These are phyloP conservation scores for Sporothrix euskadiensis DNA, from an alignment of 2,329 filamentous ascomycete genomes.

Conservation along the genomic window DNA sequence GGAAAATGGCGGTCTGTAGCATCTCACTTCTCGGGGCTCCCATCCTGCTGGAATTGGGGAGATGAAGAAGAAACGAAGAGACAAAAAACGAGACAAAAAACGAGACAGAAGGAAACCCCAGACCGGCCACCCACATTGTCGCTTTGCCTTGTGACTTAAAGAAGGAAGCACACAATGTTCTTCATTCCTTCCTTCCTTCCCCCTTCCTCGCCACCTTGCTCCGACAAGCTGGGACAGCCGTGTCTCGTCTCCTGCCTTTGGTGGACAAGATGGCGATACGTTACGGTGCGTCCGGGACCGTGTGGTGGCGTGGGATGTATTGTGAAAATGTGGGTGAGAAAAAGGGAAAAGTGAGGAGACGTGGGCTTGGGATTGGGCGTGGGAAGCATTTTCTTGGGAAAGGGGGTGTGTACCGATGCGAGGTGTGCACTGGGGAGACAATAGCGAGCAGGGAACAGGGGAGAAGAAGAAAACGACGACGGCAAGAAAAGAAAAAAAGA, in stretches of 20 bases:
- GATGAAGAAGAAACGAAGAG: background rate
- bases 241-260: background rate
- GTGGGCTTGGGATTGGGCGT: background rate
- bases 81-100: background rate
- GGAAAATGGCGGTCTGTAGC: background rate
- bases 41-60: background rate
- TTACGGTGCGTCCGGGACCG: background rate
- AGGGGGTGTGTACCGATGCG: background rate
- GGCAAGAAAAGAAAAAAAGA: background rate
- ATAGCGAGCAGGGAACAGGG: background rate
- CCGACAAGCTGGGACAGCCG: constrained; percentile 21
- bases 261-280: constrained; percentile 8
- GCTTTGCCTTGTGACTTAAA: constrained; percentile 21
- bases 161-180: background rate
- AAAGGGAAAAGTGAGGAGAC: background rate
- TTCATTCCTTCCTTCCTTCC: background rate
- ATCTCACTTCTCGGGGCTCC: background rate
- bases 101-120: background rate
- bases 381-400: constrained; percentile 8
- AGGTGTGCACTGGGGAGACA: background rate
- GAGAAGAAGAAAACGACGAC: background rate
- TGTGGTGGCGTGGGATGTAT: background rate
- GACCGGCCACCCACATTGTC: constrained; percentile 27
- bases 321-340: background rate
- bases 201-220: background rate